Evolutionary conservation across 2,329 filamentous ascomycete genomes (phyloP).

Genomic region (Setomelanomma holmii): DNA sequence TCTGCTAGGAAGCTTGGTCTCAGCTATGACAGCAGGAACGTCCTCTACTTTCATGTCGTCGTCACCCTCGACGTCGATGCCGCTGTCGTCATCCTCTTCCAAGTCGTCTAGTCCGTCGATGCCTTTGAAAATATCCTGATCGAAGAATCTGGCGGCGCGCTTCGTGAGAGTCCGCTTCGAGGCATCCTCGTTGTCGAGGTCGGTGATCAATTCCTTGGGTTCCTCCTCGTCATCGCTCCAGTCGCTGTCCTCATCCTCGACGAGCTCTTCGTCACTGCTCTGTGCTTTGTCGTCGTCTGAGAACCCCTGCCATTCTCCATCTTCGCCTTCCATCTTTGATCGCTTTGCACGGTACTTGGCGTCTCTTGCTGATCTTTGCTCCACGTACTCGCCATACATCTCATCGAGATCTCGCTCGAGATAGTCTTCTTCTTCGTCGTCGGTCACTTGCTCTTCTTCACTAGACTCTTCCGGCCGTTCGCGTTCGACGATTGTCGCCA

Average conservation of each 20-base stretch:
- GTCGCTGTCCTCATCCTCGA: conserved; percentile 68
- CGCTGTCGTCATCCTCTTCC: conserved; percentile 52
- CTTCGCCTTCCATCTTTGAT: conserved; percentile 78
- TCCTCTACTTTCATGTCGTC: conserved; percentile 22
- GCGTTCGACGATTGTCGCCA: conserved; percentile 70
- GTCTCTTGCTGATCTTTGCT: conserved; percentile 78
- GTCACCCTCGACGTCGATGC: conserved; percentile 49
- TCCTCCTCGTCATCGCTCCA: conserved; percentile 65
- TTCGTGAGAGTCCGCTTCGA: conserved; percentile 74
- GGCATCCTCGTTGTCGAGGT: conserved; percentile 63
- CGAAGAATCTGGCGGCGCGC: conserved; percentile 87
- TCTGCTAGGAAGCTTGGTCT: conserved; percentile 22
- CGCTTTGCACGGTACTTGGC: conserved; percentile 92
- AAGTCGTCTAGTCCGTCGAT: conserved; percentile 72
- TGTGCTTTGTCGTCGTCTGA: conserved; percentile 68
- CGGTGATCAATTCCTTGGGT: conserved; percentile 64
- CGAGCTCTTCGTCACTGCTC: conserved; percentile 63
- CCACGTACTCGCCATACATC: conserved; percentile 86
- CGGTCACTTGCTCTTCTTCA: conserved; percentile 62
- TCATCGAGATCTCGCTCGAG: conserved; percentile 85
- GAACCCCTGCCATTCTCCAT: conserved; percentile 84
- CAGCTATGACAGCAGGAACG: conserved; percentile 12
- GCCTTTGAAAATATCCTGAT: conserved; percentile 91
- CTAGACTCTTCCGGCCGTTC: conserved; percentile 56
- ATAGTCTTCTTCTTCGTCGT: conserved; percentile 80